phyloP scores from a whole-genome alignment of 2,329 filamentous ascomycete genomes.

The Colletotrichum aenigma region DNA sequence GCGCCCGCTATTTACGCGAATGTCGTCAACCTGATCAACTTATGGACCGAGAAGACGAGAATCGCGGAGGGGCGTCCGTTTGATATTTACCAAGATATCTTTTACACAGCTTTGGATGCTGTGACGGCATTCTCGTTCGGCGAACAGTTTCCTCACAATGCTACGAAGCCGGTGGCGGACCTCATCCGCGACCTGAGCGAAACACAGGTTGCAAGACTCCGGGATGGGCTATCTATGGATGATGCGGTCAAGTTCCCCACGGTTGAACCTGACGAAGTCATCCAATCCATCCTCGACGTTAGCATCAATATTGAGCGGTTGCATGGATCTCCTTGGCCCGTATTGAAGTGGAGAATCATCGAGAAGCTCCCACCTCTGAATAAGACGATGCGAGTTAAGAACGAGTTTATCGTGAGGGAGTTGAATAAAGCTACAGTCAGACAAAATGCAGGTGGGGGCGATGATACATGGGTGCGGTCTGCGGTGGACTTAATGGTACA shows the following conservation, averaged over 20 bases:
- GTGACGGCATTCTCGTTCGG: constrained; percentile 35
- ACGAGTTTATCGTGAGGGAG: neutral
- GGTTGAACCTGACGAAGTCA: neutral
- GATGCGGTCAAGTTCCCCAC: neutral
- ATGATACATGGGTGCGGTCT: constrained; percentile 1
- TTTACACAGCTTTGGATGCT: constrained; percentile 31
- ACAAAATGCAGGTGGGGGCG: neutral
- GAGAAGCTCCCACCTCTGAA: neutral
- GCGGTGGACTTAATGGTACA: constrained; percentile 16
- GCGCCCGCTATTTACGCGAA: constrained; percentile 36
- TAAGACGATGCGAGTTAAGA: neutral
- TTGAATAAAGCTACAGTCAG: neutral
- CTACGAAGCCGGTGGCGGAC: neutral
- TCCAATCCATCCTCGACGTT: neutral
- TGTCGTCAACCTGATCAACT: constrained; percentile 30
- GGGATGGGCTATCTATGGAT: neutral
- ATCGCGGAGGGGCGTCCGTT: constrained; percentile 34
- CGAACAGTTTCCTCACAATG: neutral
- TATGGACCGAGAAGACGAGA: constrained; percentile 36
- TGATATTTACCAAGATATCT: constrained; percentile 30
- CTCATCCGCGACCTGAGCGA: neutral
- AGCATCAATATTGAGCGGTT: neutral
- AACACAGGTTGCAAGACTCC: neutral
- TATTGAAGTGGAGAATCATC: neutral
- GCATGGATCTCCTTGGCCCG: neutral